Evolutionary conservation across 169 alveolate species (phyloP).

Genomic region (Cryptosporidium tyzzeri): DNA sequence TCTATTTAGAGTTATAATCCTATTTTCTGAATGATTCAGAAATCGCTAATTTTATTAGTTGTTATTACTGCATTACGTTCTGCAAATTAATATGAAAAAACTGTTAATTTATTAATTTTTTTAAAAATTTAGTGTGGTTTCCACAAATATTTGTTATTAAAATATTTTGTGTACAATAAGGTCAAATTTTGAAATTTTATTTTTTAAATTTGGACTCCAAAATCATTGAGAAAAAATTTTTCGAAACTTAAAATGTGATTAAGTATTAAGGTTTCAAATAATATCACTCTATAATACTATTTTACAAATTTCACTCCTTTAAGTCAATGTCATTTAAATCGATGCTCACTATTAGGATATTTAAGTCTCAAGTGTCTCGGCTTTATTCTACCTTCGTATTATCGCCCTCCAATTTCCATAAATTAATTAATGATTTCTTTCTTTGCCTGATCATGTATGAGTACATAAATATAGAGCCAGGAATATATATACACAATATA

Average conservation of each 20-base stretch:
- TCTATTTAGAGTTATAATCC: not conserved
- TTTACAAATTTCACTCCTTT: too few species aligned
- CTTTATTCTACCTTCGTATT: slow-evolving; percentile 29
- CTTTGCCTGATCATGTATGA: slow-evolving; percentile 80
- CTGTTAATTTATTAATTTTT: not conserved
- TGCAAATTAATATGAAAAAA: not conserved
- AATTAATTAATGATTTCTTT: slow-evolving; percentile 75
- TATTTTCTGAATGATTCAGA: not conserved
- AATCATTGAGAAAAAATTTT: not conserved
- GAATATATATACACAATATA: slow-evolving; percentile 78
- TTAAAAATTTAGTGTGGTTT: not conserved
- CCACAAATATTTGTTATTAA: not conserved
- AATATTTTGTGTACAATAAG: not conserved
- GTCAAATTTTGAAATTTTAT: not conserved
- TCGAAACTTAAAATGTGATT: not conserved
- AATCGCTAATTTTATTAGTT: not conserved
- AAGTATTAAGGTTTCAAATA: not conserved
- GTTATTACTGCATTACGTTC: not conserved
- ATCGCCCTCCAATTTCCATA: slow-evolving; percentile 65
- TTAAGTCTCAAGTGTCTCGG: not conserved
- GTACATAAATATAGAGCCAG: slow-evolving; percentile 80
- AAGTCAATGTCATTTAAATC: too few species aligned
- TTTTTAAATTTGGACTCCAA: not conserved
- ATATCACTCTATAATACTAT: not conserved
- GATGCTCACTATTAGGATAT: not conserved